phyloP scores from a whole-genome alignment of 345 rosid species.

The Euphorbia lathyris region DNA sequence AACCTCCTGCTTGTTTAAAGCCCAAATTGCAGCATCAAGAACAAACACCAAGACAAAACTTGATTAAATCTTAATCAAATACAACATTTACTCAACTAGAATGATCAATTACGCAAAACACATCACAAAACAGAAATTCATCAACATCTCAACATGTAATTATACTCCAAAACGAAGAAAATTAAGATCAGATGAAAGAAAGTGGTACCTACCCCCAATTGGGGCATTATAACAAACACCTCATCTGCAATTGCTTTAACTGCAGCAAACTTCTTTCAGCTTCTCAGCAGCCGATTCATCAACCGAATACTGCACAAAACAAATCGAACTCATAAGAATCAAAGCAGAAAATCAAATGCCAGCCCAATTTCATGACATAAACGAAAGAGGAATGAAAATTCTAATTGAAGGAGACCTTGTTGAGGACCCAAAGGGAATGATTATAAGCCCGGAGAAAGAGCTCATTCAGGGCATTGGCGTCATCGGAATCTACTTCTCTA shows the following conservation, averaged over 20 bases:
- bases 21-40: no score
- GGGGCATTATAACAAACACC: constrained; percentile 46
- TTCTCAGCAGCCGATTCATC: constrained; percentile 64
- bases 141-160: neutral
- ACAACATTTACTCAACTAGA: neutral
- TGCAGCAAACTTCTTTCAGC: constrained; percentile 52
- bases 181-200: neutral
- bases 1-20: no score
- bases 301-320: constrained; percentile 61
- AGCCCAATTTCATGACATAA: neutral
- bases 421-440: constrained; percentile 94
- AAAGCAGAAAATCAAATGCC: neutral
- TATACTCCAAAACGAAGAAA: neutral
- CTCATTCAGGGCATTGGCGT: constrained; percentile 59
- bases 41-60: neutral
- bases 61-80: neutral
- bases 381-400: neutral
- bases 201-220: neutral
- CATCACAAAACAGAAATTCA: neutral
- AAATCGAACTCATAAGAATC: constrained; percentile 8
- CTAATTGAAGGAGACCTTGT: constrained; percentile 78
- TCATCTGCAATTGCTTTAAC: constrained; percentile 24
- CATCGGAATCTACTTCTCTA: constrained; percentile 60
- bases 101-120: no score
- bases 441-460: constrained; percentile 76